These are phyloP conservation scores for Stellera chamaejasme DNA, from an alignment of 345 rosid genomes.

Conservation along the genomic window DNA sequence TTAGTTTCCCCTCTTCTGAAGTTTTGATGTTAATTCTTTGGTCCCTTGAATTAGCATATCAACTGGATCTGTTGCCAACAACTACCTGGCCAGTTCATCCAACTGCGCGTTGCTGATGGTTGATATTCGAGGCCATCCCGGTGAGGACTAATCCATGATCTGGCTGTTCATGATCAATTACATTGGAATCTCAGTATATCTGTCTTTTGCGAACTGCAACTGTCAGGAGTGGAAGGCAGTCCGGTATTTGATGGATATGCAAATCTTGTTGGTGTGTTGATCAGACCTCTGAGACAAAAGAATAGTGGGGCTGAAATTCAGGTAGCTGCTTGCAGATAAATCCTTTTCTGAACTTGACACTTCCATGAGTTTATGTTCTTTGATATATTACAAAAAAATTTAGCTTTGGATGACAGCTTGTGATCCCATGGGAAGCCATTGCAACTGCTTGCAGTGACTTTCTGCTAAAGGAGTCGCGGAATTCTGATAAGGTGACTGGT, in stretches of 20 bases:
- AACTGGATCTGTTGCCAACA: slow-evolving; percentile 72
- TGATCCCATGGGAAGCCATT: slow-evolving; percentile 99
- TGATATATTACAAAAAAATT: slow-evolving; percentile 53
- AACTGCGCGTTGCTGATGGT: slow-evolving; percentile 69
- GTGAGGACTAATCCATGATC: slow-evolving; percentile 33
- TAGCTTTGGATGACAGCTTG: slow-evolving; percentile 96
- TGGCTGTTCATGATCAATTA: slow-evolving; percentile 13
- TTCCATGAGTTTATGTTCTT: slow-evolving; percentile 27
- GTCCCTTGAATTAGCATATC: slow-evolving; percentile 53
- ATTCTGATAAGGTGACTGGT: slow-evolving; percentile 34
- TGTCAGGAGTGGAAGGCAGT: slow-evolving; percentile 87
- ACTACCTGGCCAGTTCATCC: slow-evolving; percentile 57
- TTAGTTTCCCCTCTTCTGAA: slow-evolving; percentile 3
- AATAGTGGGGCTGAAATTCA: slow-evolving; percentile 81
- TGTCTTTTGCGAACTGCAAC: slow-evolving; percentile 5
- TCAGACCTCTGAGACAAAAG: slow-evolving; percentile 76
- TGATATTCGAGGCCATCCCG: slow-evolving; percentile 93
- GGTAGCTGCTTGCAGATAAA: slow-evolving; percentile 43
- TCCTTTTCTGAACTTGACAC: slow-evolving; percentile 14
- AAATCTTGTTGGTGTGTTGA: slow-evolving; percentile 61
- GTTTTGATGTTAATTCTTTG: slow-evolving; percentile 10
- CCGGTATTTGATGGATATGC: slow-evolving; percentile 61
- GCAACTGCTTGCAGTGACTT: slow-evolving; percentile 74
- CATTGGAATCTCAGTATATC: slow-evolving; percentile 12
- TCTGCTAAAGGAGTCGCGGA: slow-evolving; percentile 59